These are phyloP conservation scores for Testicularia cyperi DNA, from an alignment of 1,284 basidiomycete species.

Conservation along the genomic window DNA sequence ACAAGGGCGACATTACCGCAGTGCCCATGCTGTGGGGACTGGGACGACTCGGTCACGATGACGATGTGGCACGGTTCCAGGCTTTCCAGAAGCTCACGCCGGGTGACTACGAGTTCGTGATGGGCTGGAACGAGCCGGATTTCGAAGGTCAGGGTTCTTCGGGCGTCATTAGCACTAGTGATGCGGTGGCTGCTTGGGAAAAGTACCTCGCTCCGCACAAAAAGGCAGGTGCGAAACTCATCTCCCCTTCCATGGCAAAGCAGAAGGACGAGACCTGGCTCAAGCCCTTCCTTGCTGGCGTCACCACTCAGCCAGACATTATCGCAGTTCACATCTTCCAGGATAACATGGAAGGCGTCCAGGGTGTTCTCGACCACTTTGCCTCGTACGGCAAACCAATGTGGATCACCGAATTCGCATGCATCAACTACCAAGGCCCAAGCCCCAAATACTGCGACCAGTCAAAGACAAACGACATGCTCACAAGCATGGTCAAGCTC, in stretches of 20 bases:
- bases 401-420: slow-evolving; percentile 47
- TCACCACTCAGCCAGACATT: slow-evolving; percentile 43
- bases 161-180: slow-evolving; percentile 18
- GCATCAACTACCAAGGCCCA: slow-evolving; percentile 44
- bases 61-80: slow-evolving; percentile 35
- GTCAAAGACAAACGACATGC: slow-evolving; percentile 27
- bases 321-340: slow-evolving; percentile 54
- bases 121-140: slow-evolving; percentile 48
- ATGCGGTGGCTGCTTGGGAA: slow-evolving; percentile 43
- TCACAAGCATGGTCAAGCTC: slow-evolving; percentile 31
- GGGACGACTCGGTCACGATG: slow-evolving; percentile 34
- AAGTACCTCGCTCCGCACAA: slow-evolving; percentile 36
- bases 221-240: slow-evolving; percentile 35
- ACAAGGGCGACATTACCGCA: slow-evolving; percentile 15
- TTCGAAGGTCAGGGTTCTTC: slow-evolving; percentile 40
- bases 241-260: slow-evolving; percentile 45
- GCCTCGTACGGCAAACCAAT: slow-evolving; percentile 39
- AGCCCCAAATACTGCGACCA: slow-evolving; percentile 34
- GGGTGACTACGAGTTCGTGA: slow-evolving; percentile 25
- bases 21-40: slow-evolving; percentile 49
- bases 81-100: slow-evolving; percentile 41
- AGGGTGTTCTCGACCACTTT: slow-evolving; percentile 41
- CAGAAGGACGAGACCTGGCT: slow-evolving; percentile 46
- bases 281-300: slow-evolving; percentile 27
- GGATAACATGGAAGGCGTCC: slow-evolving; percentile 41